Evolutionary conservation across 257 asterid genomes (phyloP).

Genomic region (Leonotis leonurus): DNA sequence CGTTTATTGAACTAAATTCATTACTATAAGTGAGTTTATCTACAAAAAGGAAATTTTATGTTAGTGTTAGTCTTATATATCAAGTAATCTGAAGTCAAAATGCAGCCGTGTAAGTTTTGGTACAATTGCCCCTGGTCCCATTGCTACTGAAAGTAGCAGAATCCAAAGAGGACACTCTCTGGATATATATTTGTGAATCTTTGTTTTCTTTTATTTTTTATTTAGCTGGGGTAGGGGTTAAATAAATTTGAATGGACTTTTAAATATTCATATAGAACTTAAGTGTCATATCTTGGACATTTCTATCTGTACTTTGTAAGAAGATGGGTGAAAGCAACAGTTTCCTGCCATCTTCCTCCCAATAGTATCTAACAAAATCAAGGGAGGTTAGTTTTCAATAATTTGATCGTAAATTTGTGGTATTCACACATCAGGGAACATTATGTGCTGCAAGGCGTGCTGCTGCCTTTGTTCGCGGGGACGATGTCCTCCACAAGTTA

Average conservation of each 20-base stretch:
- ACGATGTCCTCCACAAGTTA: constrained; percentile 84
- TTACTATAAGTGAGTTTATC: not conserved
- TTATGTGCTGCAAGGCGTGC: constrained; percentile 86
- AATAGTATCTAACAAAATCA: not conserved
- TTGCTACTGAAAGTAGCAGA: not conserved
- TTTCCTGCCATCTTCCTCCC: not conserved
- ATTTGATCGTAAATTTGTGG: no score
- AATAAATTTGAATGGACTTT: not conserved
- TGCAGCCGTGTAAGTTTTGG: not conserved
- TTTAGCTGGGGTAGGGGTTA: not conserved
- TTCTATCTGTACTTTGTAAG: not conserved
- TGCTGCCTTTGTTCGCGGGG: constrained; percentile 90
- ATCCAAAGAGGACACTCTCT: not conserved
- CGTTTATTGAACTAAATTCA: not conserved
- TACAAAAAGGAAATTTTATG: not conserved
- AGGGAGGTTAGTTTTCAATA: not conserved
- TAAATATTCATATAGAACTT: not conserved
- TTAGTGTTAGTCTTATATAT: not conserved
- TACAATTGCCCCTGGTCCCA: not conserved
- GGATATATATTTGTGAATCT: not conserved
- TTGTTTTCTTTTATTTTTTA: not conserved
- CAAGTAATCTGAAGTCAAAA: not conserved
- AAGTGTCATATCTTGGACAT: not conserved
- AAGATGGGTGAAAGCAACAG: not conserved
- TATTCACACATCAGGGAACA: constrained; percentile 9